A percentile compares a stretch with the other conserved stretches of the same genome.
phyloP scores from a whole-genome alignment of 805 yeast species.

The Candida qinlingensis region DNA sequence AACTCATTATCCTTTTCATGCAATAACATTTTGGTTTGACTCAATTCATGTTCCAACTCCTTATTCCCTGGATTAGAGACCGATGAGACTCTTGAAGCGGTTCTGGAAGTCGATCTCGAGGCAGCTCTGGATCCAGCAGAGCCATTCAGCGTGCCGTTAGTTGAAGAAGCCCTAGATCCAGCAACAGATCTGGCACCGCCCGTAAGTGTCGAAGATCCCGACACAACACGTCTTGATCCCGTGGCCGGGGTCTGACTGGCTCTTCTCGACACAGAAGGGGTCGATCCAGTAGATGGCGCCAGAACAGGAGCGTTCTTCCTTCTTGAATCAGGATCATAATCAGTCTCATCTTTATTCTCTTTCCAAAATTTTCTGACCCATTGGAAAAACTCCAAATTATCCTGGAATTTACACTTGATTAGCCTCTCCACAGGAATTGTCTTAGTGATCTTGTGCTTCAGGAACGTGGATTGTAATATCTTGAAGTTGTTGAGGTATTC shows the following conservation, averaged over 20 bases:
- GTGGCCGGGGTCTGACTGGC: slow-evolving; percentile 1
- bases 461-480: slow-evolving; percentile 76
- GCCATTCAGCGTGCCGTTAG: not conserved
- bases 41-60: slow-evolving; percentile 39
- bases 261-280: not conserved
- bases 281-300: not conserved
- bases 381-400: slow-evolving; percentile 88
- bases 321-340: slow-evolving; percentile 64
- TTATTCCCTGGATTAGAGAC: slow-evolving; percentile 23
- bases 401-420: slow-evolving; percentile 86
- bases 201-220: slow-evolving; percentile 1
- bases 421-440: slow-evolving; percentile 76
- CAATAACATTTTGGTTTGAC: slow-evolving; percentile 38
- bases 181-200: slow-evolving; percentile 4
- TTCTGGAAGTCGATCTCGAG: slow-evolving; percentile 9
- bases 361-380: slow-evolving; percentile 86
- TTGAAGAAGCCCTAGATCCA: slow-evolving; percentile 4
- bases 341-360: slow-evolving; percentile 61
- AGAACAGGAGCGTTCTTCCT: slow-evolving; percentile 32
- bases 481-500: slow-evolving; percentile 80
- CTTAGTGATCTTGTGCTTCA: slow-evolving; percentile 63
- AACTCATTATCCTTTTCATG: slow-evolving; percentile 42
- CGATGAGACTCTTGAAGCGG: slow-evolving; percentile 25
- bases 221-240: slow-evolving; percentile 4
- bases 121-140: not conserved